Evolutionary conservation across 352 stramenopile genomes (phyloP), one percentile per base, ranked within the genome.

Genomic region (Phytophthora sojae): DNA sequence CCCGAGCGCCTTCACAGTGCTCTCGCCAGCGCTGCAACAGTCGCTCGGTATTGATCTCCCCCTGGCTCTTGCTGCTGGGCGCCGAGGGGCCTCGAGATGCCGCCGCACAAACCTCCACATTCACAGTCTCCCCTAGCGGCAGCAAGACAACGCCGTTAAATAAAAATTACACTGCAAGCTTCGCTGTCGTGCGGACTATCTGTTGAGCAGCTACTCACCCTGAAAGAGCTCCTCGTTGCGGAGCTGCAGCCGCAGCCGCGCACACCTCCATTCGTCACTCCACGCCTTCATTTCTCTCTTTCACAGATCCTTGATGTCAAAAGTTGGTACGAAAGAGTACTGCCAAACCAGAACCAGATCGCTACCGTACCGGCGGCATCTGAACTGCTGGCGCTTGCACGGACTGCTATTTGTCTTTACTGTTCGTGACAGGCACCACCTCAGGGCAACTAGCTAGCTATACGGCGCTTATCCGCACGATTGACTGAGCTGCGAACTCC

Each of bases 211-310:
- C 45, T 19, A 25, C 29, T 56, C 59, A 91, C 86, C 84, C 52
- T 92, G 86, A 61, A 92, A 92, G 39, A 94, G 80, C 64, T 88
- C 66, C 4, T 83, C 53, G 39, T 74, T 54, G 56, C 84, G 86
- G 55, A 94, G 74, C 35, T 76, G 67, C 35, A 94, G 78, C 67
- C 73, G 64, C 17, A 92, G 67, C 29, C 63, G 78, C 62, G 84
- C 83, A 58, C 73, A 77, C 54, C 77, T 80, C 86, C 86, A 94
- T 47, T 92, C 86, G 75, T 94, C 83, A 44, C 72, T 80, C 83
- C 82, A 92, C 47, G 82, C 72, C 47, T 70, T 81, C 80, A 92
- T 21, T n/a, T n/a, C 21, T 89, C 42, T 12, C 17, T 58, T 47
- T 53, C 2, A 12, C 23, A n/a, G 49, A 61, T 61, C 44, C n/a